These are phyloP conservation scores for Sclerotinia trifoliorum DNA, from an alignment of 2,329 filamentous ascomycete genomes.

Conservation along the genomic window DNA sequence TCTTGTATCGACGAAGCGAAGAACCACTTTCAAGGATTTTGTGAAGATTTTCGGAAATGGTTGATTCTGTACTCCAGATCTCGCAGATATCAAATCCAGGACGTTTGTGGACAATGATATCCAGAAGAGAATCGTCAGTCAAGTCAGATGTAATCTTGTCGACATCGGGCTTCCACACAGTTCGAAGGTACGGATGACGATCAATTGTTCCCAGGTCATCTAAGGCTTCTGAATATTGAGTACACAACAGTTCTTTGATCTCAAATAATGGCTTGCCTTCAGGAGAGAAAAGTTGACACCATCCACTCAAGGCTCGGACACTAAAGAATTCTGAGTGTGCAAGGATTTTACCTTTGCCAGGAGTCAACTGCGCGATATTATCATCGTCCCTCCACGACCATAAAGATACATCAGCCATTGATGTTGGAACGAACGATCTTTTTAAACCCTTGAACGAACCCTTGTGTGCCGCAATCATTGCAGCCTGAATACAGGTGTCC, in stretches of 20 bases:
- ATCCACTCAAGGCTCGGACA: background rate
- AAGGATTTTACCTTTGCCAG: background rate
- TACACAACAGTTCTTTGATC: background rate
- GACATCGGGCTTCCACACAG: constrained; percentile 19
- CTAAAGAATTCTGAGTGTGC: background rate
- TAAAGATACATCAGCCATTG: constrained; percentile 1
- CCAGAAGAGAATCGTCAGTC: constrained; percentile 6
- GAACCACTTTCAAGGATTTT: constrained; percentile 12
- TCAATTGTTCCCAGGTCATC: constrained; percentile 7
- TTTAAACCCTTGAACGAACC: background rate
- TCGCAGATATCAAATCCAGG: constrained; percentile 6
- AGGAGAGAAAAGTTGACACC: constrained; percentile 14
- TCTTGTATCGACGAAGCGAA: constrained; percentile 12
- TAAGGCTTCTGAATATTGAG: constrained; percentile 7
- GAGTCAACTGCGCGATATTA: background rate
- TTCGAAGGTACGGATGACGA: constrained; percentile 17
- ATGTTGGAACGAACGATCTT: constrained; percentile 15
- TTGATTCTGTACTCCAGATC: background rate
- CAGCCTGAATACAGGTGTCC: constrained; percentile 54
- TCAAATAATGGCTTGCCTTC: constrained; percentile 9
- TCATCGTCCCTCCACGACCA: constrained; percentile 1
- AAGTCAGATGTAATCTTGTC: background rate
- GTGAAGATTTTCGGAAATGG: constrained; percentile 3
- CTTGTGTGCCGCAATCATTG: constrained; percentile 8
- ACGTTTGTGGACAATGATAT: constrained; percentile 14